These are phyloP conservation scores for Tuber brumale DNA, from an alignment of 495 filamentous ascomycete genomes.

Conservation along the genomic window DNA sequence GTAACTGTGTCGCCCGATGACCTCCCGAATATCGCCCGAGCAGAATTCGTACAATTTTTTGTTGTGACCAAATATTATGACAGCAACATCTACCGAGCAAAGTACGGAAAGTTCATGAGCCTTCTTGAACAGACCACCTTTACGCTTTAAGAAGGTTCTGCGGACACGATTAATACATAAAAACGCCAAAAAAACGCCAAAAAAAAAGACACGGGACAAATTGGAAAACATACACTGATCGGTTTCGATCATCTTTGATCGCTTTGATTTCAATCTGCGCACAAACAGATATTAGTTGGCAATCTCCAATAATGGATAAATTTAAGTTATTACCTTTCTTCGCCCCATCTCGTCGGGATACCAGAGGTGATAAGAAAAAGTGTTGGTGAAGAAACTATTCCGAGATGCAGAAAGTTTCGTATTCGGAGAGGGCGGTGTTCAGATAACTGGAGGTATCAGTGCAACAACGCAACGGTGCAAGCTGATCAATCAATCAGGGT, in stretches of 20 bases:
- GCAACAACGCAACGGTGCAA: not conserved
- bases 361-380: slow-evolving; percentile 7
- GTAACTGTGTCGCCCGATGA: slow-evolving; percentile 78
- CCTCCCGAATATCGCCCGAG: slow-evolving; percentile 84
- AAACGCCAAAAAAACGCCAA: slow-evolving; percentile 4
- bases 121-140: slow-evolving; percentile 98
- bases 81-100: slow-evolving; percentile 95
- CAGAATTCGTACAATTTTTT: slow-evolving; percentile 98
- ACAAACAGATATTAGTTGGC: slow-evolving; percentile 10
- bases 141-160: slow-evolving; percentile 96
- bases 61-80: slow-evolving; percentile 96
- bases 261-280: slow-evolving; percentile 94
- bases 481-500: not conserved
- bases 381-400: slow-evolving; percentile 3
- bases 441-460: not conserved
- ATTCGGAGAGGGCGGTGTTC: not conserved
- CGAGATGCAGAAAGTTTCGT: not conserved
- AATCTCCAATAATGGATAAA: slow-evolving; percentile 12
- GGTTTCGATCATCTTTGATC: slow-evolving; percentile 98
- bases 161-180: slow-evolving; percentile 21
- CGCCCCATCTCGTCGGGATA: slow-evolving; percentile 52
- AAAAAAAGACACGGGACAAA: slow-evolving; percentile 9
- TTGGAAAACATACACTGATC: slow-evolving; percentile 75
- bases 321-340: slow-evolving; percentile 47
- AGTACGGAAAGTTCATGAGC: slow-evolving; percentile 96